Base-by-base conservation (phyloP, 331 rosid genomes). In the Rhamnella rubrinervis region DNA sequence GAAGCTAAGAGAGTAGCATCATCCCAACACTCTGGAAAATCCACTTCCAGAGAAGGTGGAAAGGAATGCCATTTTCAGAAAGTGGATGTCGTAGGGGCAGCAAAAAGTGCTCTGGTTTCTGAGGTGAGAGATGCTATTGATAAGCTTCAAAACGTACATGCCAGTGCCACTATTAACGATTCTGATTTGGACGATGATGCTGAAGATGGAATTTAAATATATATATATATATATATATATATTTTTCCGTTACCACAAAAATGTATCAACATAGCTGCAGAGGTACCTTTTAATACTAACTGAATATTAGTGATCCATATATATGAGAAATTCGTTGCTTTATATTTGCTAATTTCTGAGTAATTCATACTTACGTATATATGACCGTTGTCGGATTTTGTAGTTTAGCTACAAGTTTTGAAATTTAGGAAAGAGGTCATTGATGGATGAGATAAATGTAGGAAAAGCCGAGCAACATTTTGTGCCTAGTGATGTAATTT, bases 41-140 rank as follows among this genome's bases (percentile, higher is more conserved):
- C 75, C 39, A 28, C 61, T 37, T 23, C 55, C 13, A 80, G 46
- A 52, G 52, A 19, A 35, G 77, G 52, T 21, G 61, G 66, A 50
- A 75, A 84, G 25, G 89, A 70, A 77, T 64, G 31, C 63, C 47
- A 19, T 57, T 26, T 71, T 57, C 84, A 35, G 62, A 77, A 75
- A 64, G 66, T 19, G 49, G 88, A 82, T 61, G 81, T 55, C 23
- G 82, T 85, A 55, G 75, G 85, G 73, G 83, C 85, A 38, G 97
- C 98, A 63, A 90, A 81, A 79, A 67, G 64, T 71, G 91, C 92
- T 20, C 75, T 90, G 88, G 77, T 80, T 58, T 88, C 89, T 71
- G 87, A 85, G 79, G 97, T 95, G 62, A 90, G 87, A 74, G 85
- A 90, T 56, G 93, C 93, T 41, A 87, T 93, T 74, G 66, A 21